These are phyloP conservation scores for Colletotrichum tofieldiae DNA, from an alignment of 2,329 filamentous ascomycete species.

Conservation along the genomic window DNA sequence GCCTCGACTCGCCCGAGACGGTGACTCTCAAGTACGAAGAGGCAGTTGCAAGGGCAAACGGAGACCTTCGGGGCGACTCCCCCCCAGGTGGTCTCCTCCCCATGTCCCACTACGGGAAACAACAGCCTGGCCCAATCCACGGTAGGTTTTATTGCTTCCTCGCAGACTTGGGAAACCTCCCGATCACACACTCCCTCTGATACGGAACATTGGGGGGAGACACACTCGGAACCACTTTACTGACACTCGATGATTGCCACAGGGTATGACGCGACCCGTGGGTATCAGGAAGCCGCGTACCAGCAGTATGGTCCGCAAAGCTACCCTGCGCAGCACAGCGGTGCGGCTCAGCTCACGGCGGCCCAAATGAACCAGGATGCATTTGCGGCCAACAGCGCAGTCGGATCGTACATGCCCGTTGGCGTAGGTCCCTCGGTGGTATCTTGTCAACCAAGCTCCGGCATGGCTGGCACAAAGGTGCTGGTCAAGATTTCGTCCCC, in stretches of 20 bases:
- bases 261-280: constrained; percentile 74
- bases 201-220: not conserved
- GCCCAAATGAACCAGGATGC: constrained; percentile 70
- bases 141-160: constrained; percentile 71
- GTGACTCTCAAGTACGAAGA: constrained; percentile 72
- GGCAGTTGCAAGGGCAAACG: constrained; percentile 67
- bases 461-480: constrained; percentile 79
- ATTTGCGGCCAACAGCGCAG: constrained; percentile 73
- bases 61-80: constrained; percentile 70
- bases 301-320: constrained; percentile 66
- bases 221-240: not conserved
- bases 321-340: constrained; percentile 61
- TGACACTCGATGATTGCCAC: constrained; percentile 29
- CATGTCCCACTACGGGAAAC: constrained; percentile 86
- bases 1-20: constrained; percentile 72
- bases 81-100: constrained; percentile 72
- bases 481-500: constrained; percentile 81
- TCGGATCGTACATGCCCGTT: constrained; percentile 77
- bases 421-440: constrained; percentile 69
- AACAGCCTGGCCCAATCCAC: constrained; percentile 82
- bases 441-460: constrained; percentile 79
- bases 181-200: not conserved
- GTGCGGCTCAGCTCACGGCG: constrained; percentile 61
- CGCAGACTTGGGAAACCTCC: not conserved
- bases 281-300: constrained; percentile 72